Evolutionary conservation across 768 basidiomycete species (phyloP).

Genomic region (Floccularia luteovirens): DNA sequence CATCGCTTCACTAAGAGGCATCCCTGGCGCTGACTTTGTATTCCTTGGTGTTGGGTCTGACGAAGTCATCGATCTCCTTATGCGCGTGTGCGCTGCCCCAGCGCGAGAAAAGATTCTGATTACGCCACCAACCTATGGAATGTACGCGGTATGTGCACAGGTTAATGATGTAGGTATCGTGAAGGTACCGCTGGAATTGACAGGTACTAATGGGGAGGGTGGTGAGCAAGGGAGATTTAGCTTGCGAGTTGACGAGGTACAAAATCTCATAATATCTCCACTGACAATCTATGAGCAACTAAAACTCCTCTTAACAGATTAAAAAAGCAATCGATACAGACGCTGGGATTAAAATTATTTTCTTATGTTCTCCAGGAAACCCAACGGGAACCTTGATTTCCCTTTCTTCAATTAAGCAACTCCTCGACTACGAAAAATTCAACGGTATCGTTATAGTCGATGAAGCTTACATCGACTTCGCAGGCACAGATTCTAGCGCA

Average conservation of each 20-base stretch:
- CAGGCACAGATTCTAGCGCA: conserved; percentile 52
- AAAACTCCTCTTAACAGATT: conserved; percentile 35
- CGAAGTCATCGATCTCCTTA: conserved; percentile 92
- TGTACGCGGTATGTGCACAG: conserved; percentile 93
- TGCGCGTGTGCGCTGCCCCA: conserved; percentile 83
- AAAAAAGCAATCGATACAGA: conserved; percentile 63
- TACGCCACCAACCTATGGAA: conserved; percentile 95
- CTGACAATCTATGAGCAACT: neutral
- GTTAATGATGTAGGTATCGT: conserved; percentile 88
- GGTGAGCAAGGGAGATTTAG: conserved; percentile 71
- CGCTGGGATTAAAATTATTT: conserved; percentile 81
- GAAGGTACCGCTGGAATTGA: conserved; percentile 63
- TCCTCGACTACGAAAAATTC: conserved; percentile 77
- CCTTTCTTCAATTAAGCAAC: conserved; percentile 52
- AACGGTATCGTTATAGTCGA: conserved; percentile 92
- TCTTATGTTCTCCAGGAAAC: conserved; percentile 96
- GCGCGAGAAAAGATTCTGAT: conserved; percentile 73
- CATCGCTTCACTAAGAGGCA: conserved; percentile 64
- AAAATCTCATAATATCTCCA: conserved; percentile 13
- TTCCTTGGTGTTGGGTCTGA: conserved; percentile 97
- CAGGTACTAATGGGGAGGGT: conserved; percentile 56
- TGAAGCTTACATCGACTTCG: conserved; percentile 97
- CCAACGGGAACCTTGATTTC: conserved; percentile 88
- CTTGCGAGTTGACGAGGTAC: conserved; percentile 64
- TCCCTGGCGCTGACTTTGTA: conserved; percentile 60